Base-by-base conservation (phyloP, 495 filamentous ascomycete genomes). In the Pseudomonodictys pantanalensis region DNA sequence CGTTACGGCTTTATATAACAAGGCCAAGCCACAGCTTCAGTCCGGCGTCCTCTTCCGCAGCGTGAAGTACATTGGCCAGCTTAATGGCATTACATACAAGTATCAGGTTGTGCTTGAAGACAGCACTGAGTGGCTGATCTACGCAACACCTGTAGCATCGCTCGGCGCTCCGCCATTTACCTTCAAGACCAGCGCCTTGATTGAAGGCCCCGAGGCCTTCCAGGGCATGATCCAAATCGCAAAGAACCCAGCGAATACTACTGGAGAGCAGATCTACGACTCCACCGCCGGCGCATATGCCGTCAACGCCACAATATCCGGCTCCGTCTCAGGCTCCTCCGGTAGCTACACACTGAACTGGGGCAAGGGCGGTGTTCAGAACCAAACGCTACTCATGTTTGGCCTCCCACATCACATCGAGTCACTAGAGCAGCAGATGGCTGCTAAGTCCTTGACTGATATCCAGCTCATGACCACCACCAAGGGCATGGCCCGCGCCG, bases 381-480 rank as follows among this genome's bases (percentile, higher is more conserved):
- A 68, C n/a, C 70, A 75, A 28, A 75, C 75, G 8, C 74, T 95
- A 25, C 74, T 91, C 58, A 95, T 96, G 87, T 98, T 86, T 62
- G 91, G 92, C 35, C 74, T 98, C 56, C 88, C 92, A 22, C 93
- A 98, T 72, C 93, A 97, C 57, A 66, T 88, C 12, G 73, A 82
- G 42, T 87, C 89, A 1, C 93, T 97, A 57, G 83, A 88, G 61
- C 51, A 55, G 5, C 69, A 45, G 4, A 93, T 89, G 1, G 93
- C 90, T 3, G 30, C 69, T 10, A 74, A 69, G 3, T 79, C 73
- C n/a, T 68, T 79, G 52, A 85, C 86, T 22, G 69, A 72, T 8
- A 69, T 92, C 12, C 78, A 80, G 47, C 73, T 97, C 11, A 80
- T 86, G 38, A 95, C 89, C 6, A 91, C 90, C 0, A 96, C 90